Conservation (phyloP, 2,329 filamentous ascomycete species). For the Fusarium illudens region DNA sequence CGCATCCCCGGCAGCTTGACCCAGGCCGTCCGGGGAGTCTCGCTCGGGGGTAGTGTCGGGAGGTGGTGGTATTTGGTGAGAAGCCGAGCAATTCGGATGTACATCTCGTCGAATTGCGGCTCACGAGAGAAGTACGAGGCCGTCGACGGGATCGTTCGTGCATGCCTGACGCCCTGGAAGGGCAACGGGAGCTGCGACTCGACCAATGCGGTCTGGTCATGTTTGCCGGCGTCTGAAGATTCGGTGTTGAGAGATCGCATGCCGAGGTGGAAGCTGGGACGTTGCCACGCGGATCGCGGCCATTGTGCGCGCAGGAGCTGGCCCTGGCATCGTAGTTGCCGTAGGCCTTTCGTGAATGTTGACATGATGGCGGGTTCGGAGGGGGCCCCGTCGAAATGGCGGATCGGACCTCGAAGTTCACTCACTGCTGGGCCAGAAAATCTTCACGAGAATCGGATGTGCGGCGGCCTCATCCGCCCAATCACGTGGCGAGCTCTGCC, state of each 20-base stretch:
- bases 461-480: conserved; percentile 17
- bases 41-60: conserved; percentile 70
- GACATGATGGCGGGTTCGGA: conserved; percentile 47
- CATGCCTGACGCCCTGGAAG: conserved; percentile 54
- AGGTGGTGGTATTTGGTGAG: conserved; percentile 76
- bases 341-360: conserved; percentile 46
- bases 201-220: conserved; percentile 23
- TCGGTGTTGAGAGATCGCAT: conserved; percentile 43
- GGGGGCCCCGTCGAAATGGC: conserved; percentile 38
- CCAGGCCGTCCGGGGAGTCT: conserved; percentile 82
- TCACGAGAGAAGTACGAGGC: conserved; percentile 95
- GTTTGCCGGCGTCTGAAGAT: conserved; percentile 18
- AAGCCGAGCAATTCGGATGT: conserved; percentile 76
- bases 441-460: conserved; percentile 34
- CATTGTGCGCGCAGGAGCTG: conserved; percentile 44
- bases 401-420: conserved; percentile 34
- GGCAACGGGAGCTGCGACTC: conserved; percentile 42
- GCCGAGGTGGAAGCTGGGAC: conserved; percentile 36
- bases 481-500: conserved; percentile 41
- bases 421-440: conserved; percentile 36
- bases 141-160: conserved; percentile 82
- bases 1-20: conserved; percentile 81
- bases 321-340: conserved; percentile 49
- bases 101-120: conserved; percentile 85
- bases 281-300: conserved; percentile 39